Conservation (phyloP, 768 basidiomycete genomes). For the Leccinellum rugosiceps region DNA sequence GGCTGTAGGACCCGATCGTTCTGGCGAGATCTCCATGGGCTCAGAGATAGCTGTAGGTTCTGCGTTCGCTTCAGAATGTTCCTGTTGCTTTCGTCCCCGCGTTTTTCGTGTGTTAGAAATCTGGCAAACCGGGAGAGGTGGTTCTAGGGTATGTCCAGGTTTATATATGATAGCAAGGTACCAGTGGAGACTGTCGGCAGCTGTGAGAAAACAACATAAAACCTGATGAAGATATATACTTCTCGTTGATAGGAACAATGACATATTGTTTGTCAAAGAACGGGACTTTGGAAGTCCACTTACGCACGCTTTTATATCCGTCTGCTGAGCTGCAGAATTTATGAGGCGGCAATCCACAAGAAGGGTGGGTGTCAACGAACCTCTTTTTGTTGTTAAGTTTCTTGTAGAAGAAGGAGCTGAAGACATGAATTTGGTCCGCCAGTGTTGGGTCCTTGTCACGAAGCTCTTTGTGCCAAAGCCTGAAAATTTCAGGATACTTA, state of each 20-base stretch:
- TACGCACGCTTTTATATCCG: constrained; percentile 81
- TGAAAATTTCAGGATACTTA: constrained; percentile 29
- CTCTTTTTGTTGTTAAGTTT: constrained; percentile 68
- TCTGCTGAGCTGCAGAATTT: constrained; percentile 42
- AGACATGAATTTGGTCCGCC: constrained; percentile 78
- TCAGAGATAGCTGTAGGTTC: constrained; percentile 1
- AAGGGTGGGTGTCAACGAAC: constrained; percentile 34
- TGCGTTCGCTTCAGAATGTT: neutral
- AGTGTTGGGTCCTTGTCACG: constrained; percentile 54
- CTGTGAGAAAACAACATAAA: constrained; percentile 3
- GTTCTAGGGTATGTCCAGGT: constrained; percentile 59
- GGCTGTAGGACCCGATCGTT: neutral
- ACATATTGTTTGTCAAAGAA: constrained; percentile 91
- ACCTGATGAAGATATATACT: constrained; percentile 48
- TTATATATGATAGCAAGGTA: constrained; percentile 92
- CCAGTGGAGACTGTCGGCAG: constrained; percentile 78
- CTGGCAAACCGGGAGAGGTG: constrained; percentile 37
- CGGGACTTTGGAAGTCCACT: constrained; percentile 91
- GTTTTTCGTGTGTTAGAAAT: constrained; percentile 14
- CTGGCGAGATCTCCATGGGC: neutral
- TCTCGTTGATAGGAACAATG: constrained; percentile 94
- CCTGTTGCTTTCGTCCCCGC: constrained; percentile 22
- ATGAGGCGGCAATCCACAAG: constrained; percentile 8
- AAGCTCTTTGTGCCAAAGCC: constrained; percentile 66
- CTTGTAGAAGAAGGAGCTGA: constrained; percentile 98